phyloP scores from a whole-genome alignment of 108 stramenopile genomes.

The Schizochytrium sp. region DNA sequence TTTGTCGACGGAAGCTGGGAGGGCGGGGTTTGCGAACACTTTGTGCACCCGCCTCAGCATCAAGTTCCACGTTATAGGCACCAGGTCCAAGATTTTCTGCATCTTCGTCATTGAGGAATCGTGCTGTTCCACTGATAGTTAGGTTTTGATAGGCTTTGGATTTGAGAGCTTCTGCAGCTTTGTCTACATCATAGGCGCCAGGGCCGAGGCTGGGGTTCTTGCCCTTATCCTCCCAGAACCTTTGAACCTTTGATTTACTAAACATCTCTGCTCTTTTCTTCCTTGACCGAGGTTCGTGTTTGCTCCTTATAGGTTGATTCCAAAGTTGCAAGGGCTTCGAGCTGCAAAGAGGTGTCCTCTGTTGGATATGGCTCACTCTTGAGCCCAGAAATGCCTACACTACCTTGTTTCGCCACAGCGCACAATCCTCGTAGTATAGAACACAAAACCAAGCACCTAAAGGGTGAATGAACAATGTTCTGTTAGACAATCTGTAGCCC shows the following conservation, averaged over 20 bases:
- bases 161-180: not conserved
- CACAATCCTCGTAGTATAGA: no score
- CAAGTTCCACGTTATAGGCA: not conserved
- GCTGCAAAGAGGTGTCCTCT: no score
- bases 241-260: conserved; percentile 6
- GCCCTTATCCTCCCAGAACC: not conserved
- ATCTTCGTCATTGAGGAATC: not conserved
- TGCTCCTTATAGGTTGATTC: no score
- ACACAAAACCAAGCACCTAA: no score
- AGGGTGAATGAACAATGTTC: no score
- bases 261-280: not conserved
- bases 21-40: not conserved
- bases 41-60: not conserved
- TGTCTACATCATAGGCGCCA: conserved; percentile 17
- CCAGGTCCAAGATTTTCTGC: conserved; percentile 52
- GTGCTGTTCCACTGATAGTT: not conserved
- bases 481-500: no score
- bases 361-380: no score
- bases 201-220: not conserved
- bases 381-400: no score
- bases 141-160: conserved; percentile 38
- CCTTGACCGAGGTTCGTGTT: no score
- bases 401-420: no score
- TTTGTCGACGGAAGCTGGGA: not conserved
- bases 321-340: no score